These are phyloP conservation scores for Beauveria australis DNA, from an alignment of 2,329 filamentous ascomycete genomes.

Conservation along the genomic window DNA sequence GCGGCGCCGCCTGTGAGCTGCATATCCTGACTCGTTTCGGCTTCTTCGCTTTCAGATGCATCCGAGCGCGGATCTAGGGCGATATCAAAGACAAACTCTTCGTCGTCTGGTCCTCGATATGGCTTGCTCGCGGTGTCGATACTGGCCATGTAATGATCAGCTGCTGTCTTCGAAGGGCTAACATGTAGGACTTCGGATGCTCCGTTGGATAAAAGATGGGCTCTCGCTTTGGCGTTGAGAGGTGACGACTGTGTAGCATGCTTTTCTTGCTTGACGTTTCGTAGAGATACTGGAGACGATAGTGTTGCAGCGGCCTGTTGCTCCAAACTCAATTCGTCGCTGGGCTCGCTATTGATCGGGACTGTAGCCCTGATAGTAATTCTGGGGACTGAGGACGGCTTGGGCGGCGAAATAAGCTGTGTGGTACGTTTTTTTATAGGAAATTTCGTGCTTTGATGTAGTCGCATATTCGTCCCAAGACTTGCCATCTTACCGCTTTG, in stretches of 20 bases:
- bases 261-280: constrained; percentile 3
- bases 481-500: neutral
- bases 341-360: neutral
- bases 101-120: neutral
- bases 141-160: neutral
- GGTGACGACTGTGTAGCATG: neutral
- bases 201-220: neutral
- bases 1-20: neutral
- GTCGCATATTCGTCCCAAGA: neutral
- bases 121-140: neutral
- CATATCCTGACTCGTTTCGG: neutral
- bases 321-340: neutral
- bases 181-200: neutral
- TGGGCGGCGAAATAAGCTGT: constrained; percentile 7
- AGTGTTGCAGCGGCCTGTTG: constrained; percentile 18
- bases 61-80: neutral
- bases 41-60: neutral
- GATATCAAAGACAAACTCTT: constrained; percentile 4
- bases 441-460: neutral
- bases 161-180: neutral
- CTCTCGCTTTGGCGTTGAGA: neutral
- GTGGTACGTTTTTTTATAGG: neutral
- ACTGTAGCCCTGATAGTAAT: neutral
- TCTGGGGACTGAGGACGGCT: neutral
- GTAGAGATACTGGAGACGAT: constrained; percentile 21